Percentiles rank a stretch among this genome's conserved stretches.
Conservation (phyloP, 306 rosid species). For the Vigna hirtella region DNA sequence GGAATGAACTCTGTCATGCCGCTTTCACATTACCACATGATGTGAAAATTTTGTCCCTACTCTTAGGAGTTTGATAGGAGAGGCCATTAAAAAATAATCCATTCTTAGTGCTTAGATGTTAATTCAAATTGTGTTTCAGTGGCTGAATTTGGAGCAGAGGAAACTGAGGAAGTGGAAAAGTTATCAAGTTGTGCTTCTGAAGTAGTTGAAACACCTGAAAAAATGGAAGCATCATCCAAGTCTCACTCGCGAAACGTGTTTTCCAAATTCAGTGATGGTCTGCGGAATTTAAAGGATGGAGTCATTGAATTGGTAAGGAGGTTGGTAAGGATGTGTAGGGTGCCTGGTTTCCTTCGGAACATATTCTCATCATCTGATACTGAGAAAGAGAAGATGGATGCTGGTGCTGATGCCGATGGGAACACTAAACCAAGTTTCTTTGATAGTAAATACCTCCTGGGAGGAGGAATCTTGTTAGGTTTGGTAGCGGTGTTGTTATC, state of each 20-base stretch:
- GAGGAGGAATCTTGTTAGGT: slow-evolving; percentile 64
- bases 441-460: neutral
- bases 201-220: neutral
- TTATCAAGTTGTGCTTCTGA: slow-evolving; percentile 22
- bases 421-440: slow-evolving; percentile 17
- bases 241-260: slow-evolving; percentile 1
- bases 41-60: neutral
- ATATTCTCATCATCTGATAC: slow-evolving; percentile 57
- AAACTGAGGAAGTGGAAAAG: slow-evolving; percentile 9
- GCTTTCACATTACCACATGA: neutral
- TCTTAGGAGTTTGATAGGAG: neutral
- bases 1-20: neutral
- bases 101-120: neutral
- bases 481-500: slow-evolving; percentile 57
- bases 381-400: slow-evolving; percentile 12
- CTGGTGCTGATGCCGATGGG: slow-evolving; percentile 40
- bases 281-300: slow-evolving; percentile 52
- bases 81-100: neutral
- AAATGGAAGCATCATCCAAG: neutral
- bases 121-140: slow-evolving; percentile 43
- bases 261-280: slow-evolving; percentile 5
- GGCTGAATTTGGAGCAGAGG: slow-evolving; percentile 27
- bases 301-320: slow-evolving; percentile 53
- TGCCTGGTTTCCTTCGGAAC: slow-evolving; percentile 54
- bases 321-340: slow-evolving; percentile 45